Evolutionary conservation across 352 stramenopile species (phyloP), one percentile per base, ranked within the genome.

Genomic region (Aphanomyces invadans): DNA sequence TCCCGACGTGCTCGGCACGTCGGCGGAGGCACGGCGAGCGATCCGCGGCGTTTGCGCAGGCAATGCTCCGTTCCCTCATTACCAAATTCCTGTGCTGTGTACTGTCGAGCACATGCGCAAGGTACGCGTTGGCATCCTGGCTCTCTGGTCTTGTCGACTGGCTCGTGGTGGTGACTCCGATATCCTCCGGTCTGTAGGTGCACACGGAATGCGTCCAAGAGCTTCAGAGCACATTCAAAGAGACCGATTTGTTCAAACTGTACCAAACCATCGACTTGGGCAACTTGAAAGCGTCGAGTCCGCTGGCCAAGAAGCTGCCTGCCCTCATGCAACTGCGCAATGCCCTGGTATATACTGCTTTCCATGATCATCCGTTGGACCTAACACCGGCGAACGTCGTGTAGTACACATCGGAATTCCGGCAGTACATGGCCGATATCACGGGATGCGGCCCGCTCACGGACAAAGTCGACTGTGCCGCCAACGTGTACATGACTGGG

Each of bases 241-340:
- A 97, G 73, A 95, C 85, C 10, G 91, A 97, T 77, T 75, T 97
- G 4, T 97, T 96, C 74, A 92, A 94, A 53, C 75, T 97, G 23
- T 96, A 96, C 70, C 91, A 97, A 75, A 92, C 80, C 36, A 88
- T 91, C 61, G 90, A 97, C 75, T 73, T 97, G 31, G 88, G 81
- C 70, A 95, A 94, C 69, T 73, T 92, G 29, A 70, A 76, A 1
- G 26, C 68, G 65, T 74, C 72, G 54, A 69, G 71, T 28, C 65
- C 77, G 21, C 54, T 83, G 28, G 76, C 73, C 25, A 54, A 63
- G 29, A 75, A 89, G 57, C 77, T 96, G 62, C 81, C 83, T 0
- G 69, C 72, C 54, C 70, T 97, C 38, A 79, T 95, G 72, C 81
- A 81, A 62, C 72, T 97, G 46, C 77, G 87, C 33, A 74, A 87